Base-by-base conservation (phyloP, 805 yeast genomes). In the Candida germanica region DNA sequence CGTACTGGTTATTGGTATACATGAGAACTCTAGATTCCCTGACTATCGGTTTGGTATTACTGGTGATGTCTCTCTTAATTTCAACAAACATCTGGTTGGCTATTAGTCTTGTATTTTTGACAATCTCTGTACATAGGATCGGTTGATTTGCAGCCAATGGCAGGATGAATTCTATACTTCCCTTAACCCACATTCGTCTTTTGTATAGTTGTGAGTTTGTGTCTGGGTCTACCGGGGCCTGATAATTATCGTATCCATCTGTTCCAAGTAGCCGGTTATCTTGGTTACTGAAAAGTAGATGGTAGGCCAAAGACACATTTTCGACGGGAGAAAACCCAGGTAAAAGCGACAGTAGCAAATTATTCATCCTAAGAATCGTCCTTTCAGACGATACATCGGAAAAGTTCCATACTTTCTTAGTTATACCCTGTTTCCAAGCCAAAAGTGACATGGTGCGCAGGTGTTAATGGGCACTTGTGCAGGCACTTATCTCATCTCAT, bases 171-270 rank as follows among this genome's bases (percentile, higher is more conserved):
- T 58, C 54, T 22, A 88, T 61, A 15, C 68, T 57, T 2, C 96
- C 96, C 21, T 80, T 76, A 0, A 74, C 79, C 96, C 96, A 88
- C 76, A 89, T 71, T 16, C 96, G 64, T 42, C 91, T 59, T 21
- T 56, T 60, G 48, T 72, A 83, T 14, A 59, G 58, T 20, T 55
- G 47, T 8, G 41, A 41, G 3, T 44, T 39, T 7, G 37, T 38
- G 4, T 29, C 35, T 2, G 26, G 15, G 31, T 40, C 42, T 4
- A 17, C 20, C 0, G 94, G 95, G 0, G 88, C 77, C 51, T 84
- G 93, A 47, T 83, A 77, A 30, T 79, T 69, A 45, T 84, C 94
- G 58, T 87, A 88, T 1, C 96, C 96, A 56, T 88, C 97, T 1
- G 47, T 31, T 2, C 83, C 80, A 13, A 87, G 52, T 3, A 58